phyloP scores from a whole-genome alignment of 495 filamentous ascomycete genomes.

The Xylaria palmicola region DNA sequence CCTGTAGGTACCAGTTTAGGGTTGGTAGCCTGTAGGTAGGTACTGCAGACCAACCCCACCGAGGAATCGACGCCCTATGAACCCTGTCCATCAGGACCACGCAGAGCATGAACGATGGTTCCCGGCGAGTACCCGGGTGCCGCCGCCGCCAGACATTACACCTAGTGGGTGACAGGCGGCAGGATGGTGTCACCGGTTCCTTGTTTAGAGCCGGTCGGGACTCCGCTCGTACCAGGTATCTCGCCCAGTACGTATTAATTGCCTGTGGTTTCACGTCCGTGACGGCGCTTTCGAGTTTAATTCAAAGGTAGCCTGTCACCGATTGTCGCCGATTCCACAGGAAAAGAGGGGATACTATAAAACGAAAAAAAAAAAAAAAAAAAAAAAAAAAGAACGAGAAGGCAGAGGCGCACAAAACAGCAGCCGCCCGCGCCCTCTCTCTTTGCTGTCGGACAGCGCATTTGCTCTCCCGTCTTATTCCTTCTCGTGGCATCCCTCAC shows the following conservation, averaged over 20 bases:
- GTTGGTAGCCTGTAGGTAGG: too few relatives aligned
- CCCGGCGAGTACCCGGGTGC: slow-evolving; percentile 9
- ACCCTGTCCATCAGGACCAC: too few relatives aligned
- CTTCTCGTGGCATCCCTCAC: too few relatives aligned
- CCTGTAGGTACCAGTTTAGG: too few relatives aligned
- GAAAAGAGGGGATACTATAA: background rate
- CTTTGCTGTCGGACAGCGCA: background rate
- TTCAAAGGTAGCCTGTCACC: background rate
- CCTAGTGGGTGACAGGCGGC: background rate
- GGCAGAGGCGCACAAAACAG: too few relatives aligned
- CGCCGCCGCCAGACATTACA: background rate
- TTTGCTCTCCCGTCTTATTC: too few relatives aligned
- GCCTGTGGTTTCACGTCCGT: background rate
- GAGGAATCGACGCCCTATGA: too few relatives aligned
- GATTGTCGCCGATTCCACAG: background rate
- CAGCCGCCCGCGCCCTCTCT: background rate
- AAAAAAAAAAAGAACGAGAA: too few relatives aligned
- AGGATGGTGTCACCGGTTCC: background rate
- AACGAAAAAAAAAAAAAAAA: too few relatives aligned
- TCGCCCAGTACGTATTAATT: too few relatives aligned
- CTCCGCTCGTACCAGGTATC: too few relatives aligned
- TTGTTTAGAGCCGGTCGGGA: background rate
- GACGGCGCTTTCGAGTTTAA: background rate
- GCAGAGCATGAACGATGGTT: background rate
- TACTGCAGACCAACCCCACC: too few relatives aligned